Conservation (phyloP, 2,329 filamentous ascomycete genomes). For the Penicillium concentricum region DNA sequence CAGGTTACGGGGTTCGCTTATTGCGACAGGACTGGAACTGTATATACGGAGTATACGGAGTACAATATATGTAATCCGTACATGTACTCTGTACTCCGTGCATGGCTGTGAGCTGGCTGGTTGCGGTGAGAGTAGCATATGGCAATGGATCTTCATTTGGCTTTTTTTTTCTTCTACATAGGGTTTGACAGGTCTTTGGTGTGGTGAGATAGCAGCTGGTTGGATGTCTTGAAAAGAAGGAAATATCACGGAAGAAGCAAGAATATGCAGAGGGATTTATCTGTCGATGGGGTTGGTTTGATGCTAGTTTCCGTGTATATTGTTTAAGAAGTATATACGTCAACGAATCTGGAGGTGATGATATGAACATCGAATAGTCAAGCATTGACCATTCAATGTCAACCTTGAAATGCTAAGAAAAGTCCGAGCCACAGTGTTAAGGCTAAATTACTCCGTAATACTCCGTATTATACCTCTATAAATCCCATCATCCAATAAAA, state of each 20-base stretch:
- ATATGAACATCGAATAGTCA: not conserved
- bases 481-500: not conserved
- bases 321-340: not conserved
- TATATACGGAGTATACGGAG: not conserved
- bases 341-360: not conserved
- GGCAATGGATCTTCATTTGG: not conserved
- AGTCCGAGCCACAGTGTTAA: not conserved
- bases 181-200: not conserved
- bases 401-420: not conserved
- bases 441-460: not conserved
- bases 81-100: not conserved
- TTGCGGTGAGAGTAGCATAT: not conserved
- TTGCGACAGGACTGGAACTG: not conserved
- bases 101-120: not conserved
- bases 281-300: not conserved
- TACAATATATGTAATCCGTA: not conserved
- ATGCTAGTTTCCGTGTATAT: not conserved
- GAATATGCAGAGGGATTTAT: not conserved
- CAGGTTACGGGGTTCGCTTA: slow-evolving; percentile 20
- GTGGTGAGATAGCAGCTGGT: not conserved
- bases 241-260: not conserved
- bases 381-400: not conserved
- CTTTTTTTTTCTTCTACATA: not conserved
- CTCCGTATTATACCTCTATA: not conserved
- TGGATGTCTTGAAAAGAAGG: not conserved